These are phyloP conservation scores for Suhomyces guaymorum DNA, from an alignment of 1,139 yeast genomes.

Conservation along the genomic window DNA sequence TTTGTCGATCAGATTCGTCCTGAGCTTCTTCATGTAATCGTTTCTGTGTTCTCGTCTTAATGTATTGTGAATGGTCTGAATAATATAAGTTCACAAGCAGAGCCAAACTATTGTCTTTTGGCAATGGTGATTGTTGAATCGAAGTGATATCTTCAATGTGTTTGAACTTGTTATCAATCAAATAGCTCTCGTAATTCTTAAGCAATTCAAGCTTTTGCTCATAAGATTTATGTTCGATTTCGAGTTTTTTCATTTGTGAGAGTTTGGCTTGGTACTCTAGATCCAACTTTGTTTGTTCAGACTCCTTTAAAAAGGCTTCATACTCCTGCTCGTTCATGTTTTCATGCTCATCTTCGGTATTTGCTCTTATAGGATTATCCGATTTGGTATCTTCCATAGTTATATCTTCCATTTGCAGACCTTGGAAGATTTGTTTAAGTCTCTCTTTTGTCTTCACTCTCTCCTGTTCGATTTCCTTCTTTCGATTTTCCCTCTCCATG, in stretches of 20 bases:
- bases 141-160: conserved; percentile 33
- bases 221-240: conserved; percentile 21
- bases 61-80: conserved; percentile 40
- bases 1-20: conserved; percentile 34
- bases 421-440: conserved; percentile 52
- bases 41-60: conserved; percentile 33
- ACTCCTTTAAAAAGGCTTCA: conserved; percentile 23
- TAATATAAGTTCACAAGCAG: conserved; percentile 26
- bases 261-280: conserved; percentile 22
- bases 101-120: conserved; percentile 3
- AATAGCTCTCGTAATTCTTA: conserved; percentile 32
- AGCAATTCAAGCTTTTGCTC: conserved; percentile 21
- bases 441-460: conserved; percentile 52
- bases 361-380: conserved; percentile 11
- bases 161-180: conserved; percentile 40
- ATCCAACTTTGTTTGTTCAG: conserved; percentile 20
- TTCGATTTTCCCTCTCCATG: conserved; percentile 57
- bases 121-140: conserved; percentile 14
- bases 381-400: conserved; percentile 15
- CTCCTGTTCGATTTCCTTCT: conserved; percentile 53
- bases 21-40: conserved; percentile 36
- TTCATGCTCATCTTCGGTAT: conserved; percentile 26
- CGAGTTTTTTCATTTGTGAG: conserved; percentile 18
- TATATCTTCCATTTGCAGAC: conserved; percentile 17
- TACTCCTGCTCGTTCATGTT: conserved; percentile 39